Evolutionary conservation across 2,329 filamentous ascomycete genomes (phyloP).

Genomic region (Botrytis fabae): DNA sequence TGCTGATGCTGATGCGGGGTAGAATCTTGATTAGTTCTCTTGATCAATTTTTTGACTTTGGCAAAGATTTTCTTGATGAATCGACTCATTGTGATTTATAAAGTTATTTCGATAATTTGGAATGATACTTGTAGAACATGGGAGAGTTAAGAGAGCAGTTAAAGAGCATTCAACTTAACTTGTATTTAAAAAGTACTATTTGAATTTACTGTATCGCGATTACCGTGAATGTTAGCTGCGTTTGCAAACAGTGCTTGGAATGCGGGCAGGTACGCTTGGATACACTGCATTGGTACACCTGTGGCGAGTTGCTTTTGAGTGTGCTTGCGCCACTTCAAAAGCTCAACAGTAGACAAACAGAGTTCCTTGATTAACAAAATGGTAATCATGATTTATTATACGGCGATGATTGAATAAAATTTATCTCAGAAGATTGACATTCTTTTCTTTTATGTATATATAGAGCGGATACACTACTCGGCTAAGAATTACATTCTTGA

Average conservation of each 20-base stretch:
- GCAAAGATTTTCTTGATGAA: background rate
- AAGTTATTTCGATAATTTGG: background rate
- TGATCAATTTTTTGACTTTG: background rate
- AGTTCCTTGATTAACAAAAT: background rate
- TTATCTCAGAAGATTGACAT: background rate
- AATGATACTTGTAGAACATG: too few species aligned
- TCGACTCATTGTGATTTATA: background rate
- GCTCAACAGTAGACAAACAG: background rate
- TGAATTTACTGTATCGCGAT: background rate
- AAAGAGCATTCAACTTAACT: background rate
- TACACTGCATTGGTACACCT: background rate
- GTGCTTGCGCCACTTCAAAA: background rate
- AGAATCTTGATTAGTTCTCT: background rate
- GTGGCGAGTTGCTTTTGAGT: background rate
- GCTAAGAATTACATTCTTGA: background rate
- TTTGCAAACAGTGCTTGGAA: conserved; percentile 6
- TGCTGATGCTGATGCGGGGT: background rate
- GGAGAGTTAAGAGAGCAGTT: too few species aligned
- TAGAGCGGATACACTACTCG: background rate
- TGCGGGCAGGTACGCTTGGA: background rate
- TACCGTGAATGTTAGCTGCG: background rate
- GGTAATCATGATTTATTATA: background rate
- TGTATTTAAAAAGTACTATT: background rate
- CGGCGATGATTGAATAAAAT: background rate
- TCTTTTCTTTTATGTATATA: background rate